Evolutionary conservation across 495 filamentous ascomycete genomes (phyloP).

Genomic region (Daldinia vernicosa): DNA sequence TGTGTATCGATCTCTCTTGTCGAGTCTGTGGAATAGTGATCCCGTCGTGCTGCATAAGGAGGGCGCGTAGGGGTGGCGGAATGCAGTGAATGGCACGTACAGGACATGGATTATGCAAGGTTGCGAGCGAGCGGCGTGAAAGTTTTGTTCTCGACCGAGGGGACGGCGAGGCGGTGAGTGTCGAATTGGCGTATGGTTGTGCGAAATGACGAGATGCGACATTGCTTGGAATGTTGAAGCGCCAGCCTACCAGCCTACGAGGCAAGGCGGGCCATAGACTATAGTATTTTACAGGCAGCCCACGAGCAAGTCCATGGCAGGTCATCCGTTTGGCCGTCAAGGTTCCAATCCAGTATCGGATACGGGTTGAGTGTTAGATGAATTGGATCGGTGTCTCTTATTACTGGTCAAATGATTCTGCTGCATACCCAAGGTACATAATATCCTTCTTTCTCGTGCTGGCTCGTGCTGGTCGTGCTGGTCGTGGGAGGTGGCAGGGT

Average conservation of each 20-base stretch:
- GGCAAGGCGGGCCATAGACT: conserved; percentile 19
- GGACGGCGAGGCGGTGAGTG: conserved; percentile 38
- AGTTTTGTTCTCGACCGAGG: conserved; percentile 23
- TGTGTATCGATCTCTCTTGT: conserved; percentile 3
- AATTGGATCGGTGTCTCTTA: conserved; percentile 33
- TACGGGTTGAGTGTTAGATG: conserved; percentile 33
- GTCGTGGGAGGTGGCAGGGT: conserved; percentile 7
- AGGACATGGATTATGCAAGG: conserved; percentile 22
- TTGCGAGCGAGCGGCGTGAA: conserved; percentile 29
- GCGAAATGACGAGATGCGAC: conserved; percentile 32
- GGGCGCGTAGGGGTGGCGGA: conserved; percentile 11
- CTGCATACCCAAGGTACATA: not conserved
- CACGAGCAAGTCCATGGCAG: conserved; percentile 22
- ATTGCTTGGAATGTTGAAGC: conserved; percentile 35
- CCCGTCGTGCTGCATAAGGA: conserved; percentile 22
- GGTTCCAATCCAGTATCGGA: conserved; percentile 33
- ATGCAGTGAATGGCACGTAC: conserved; percentile 12
- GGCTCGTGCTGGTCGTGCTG: not conserved
- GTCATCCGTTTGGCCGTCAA: conserved; percentile 42
- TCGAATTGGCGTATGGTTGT: conserved; percentile 40
- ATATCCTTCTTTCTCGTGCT: not conserved
- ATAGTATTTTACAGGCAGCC: conserved; percentile 6
- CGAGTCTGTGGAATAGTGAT: conserved; percentile 16
- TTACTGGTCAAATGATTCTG: conserved; percentile 40
- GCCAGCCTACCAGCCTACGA: conserved; percentile 30